Percentiles rank a stretch among this genome's conserved stretches.
Evolutionary conservation across 2,329 filamentous ascomycete species (phyloP).

Genomic region (Stemphylium lycopersici): DNA sequence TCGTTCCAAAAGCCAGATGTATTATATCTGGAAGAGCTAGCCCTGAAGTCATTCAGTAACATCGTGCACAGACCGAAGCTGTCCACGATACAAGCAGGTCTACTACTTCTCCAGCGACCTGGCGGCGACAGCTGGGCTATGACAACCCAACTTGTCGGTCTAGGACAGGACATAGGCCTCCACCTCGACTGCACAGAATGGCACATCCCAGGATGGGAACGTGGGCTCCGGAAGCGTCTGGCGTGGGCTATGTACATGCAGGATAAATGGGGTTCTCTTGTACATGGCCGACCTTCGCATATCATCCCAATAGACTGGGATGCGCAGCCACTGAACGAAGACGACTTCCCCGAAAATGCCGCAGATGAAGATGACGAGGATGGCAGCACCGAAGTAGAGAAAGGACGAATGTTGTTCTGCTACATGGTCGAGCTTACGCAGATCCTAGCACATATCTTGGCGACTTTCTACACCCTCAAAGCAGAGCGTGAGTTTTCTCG

Average conservation of each 20-base stretch:
- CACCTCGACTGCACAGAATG: slow-evolving; percentile 65
- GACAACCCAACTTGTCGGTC: slow-evolving; percentile 46
- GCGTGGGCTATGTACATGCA: slow-evolving; percentile 69
- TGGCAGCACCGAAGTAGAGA: slow-evolving; percentile 43
- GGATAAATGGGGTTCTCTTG: slow-evolving; percentile 66
- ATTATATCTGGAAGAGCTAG: slow-evolving; percentile 39
- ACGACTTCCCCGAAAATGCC: slow-evolving; percentile 53
- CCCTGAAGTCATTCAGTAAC: slow-evolving; percentile 47
- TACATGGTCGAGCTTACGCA: slow-evolving; percentile 60
- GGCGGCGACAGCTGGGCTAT: slow-evolving; percentile 42
- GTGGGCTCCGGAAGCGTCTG: slow-evolving; percentile 64
- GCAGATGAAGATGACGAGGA: slow-evolving; percentile 44
- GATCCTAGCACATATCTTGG: slow-evolving; percentile 59
- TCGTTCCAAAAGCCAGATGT: slow-evolving; percentile 52
- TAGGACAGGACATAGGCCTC: slow-evolving; percentile 50
- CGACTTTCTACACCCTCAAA: slow-evolving; percentile 59
- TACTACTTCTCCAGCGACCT: slow-evolving; percentile 47
- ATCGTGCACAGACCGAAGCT: slow-evolving; percentile 49
- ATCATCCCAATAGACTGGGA: slow-evolving; percentile 63
- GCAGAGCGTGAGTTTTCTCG: slow-evolving; percentile 54
- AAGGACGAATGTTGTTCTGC: slow-evolving; percentile 53
- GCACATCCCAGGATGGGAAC: slow-evolving; percentile 68
- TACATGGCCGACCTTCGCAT: slow-evolving; percentile 64
- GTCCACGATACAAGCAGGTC: slow-evolving; percentile 49
- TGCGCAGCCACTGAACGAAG: slow-evolving; percentile 52